Percentiles rank a stretch among this genome's conserved stretches.
These are phyloP conservation scores for Fraxinus cuspidata DNA, from an alignment of 257 asterid genomes.

Conservation along the genomic window DNA sequence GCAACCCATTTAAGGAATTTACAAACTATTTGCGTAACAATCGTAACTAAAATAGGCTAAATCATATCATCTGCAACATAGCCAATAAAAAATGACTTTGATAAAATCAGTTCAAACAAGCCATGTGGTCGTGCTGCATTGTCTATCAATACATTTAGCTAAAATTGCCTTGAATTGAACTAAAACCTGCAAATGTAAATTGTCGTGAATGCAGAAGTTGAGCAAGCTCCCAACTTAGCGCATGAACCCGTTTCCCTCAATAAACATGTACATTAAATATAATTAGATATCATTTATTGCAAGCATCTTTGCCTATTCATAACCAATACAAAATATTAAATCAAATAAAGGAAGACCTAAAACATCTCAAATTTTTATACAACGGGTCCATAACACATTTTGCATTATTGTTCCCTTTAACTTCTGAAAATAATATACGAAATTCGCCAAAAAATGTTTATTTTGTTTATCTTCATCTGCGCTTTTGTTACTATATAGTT, in stretches of 20 bases:
- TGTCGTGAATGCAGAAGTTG: conserved; percentile 18
- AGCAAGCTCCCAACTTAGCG: conserved; percentile 24
- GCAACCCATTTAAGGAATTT: background rate
- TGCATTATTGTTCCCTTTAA: background rate
- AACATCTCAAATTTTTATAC: background rate
- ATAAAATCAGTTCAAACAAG: background rate
- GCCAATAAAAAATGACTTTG: background rate
- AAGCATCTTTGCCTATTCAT: background rate
- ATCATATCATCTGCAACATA: background rate
- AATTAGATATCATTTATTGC: background rate
- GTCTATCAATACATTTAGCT: conserved; percentile 9
- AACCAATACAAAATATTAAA: background rate
- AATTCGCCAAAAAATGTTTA: background rate
- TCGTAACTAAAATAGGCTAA: conserved; percentile 1
- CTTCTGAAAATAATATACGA: conserved; percentile 13
- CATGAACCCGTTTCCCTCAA: background rate
- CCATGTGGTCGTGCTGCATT: background rate
- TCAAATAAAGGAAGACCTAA: background rate
- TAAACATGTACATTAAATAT: background rate
- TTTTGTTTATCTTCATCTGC: background rate
- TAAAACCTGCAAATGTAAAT: background rate
- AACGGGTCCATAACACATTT: background rate
- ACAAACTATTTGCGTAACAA: background rate
- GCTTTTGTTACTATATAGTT: background rate
- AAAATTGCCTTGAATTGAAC: conserved; percentile 7